Evolutionary conservation across 176 grass and related monocot species (phyloP).

Genomic region (Triticum monococcum): DNA sequence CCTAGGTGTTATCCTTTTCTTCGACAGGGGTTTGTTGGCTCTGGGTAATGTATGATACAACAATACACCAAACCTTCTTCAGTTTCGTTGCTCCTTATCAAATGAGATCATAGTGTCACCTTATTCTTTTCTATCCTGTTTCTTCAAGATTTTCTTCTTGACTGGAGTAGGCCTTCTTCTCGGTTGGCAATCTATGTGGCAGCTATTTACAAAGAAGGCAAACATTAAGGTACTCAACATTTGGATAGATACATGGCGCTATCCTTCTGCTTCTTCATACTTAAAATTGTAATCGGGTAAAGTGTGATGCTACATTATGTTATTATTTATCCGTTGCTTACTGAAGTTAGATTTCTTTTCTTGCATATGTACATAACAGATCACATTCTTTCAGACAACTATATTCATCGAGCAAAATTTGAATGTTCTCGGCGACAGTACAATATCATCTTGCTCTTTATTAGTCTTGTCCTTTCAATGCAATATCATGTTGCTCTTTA

Average conservation of each 20-base stretch:
- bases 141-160: slow-evolving; percentile 59
- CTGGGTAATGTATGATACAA: slow-evolving; percentile 91
- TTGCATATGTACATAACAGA: background rate
- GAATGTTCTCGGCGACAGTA: background rate
- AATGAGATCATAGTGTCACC: slow-evolving; percentile 4
- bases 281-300: slow-evolving; percentile 6
- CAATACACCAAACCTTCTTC: slow-evolving; percentile 27
- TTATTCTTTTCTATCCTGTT: slow-evolving; percentile 23
- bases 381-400: background rate
- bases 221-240: slow-evolving; percentile 74
- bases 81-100: slow-evolving; percentile 16
- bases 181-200: slow-evolving; percentile 76
- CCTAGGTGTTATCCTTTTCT: slow-evolving; percentile 88
- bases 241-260: slow-evolving; percentile 7
- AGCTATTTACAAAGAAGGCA: slow-evolving; percentile 76
- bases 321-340: background rate
- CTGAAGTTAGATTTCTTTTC: slow-evolving; percentile 2
- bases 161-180: slow-evolving; percentile 58
- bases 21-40: slow-evolving; percentile 95
- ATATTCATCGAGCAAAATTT: background rate
- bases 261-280: background rate
- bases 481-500: background rate
- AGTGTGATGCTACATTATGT: slow-evolving; percentile 12
- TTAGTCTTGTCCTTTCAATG: background rate
- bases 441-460: background rate